Evolutionary conservation across 805 yeast species (phyloP), one percentile per base, ranked within the genome.

Genomic region (Dipodascus geniculatus): DNA sequence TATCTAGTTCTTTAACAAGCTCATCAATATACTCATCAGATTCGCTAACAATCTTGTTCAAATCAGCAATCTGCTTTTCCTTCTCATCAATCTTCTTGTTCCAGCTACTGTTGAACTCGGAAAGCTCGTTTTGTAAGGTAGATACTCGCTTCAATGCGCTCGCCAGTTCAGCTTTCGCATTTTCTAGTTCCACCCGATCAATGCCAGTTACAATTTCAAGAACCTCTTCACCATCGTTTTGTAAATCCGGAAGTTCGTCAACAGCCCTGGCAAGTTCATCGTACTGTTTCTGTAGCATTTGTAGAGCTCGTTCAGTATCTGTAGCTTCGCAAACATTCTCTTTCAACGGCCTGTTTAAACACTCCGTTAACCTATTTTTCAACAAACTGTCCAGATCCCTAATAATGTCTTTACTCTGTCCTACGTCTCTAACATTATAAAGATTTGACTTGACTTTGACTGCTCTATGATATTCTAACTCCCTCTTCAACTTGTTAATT

Each of bases 1-100:
- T 38, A n/a, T 38, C 44, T n/a, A 38, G 44, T 17, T 38, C 44
- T 38, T 38, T 38, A 11, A 38, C 44, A 38, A 38, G 44, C 44
- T 38, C 44, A 38, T 38, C 44, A n/a, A 38, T 38, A 38, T 38
- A 38, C 44, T 38, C 44, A 38, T 38, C 44, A 17, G 44, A 38
- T 17, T 38, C 44, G 17, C 44, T 16, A 38, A 38, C 20, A 17
- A 38, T 38, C 19, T 38, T 38, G 14, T n/a, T 38, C 17, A 38
- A 17, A 14, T 38, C 44, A 38, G 20, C 20, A 6, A 38, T 38
- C 14, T 38, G 44, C 19, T 38, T 38, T 11, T 38, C 44, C 14
- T 38, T 38, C 14, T 38, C 44, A 14, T 38, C 19, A 16, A 14
- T 38, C 19, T 38, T 38, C 19, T 38, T 38, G 17, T 38, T 38